These are phyloP conservation scores for Ceriops tagal DNA, from an alignment of 345 rosid species.

Conservation along the genomic window DNA sequence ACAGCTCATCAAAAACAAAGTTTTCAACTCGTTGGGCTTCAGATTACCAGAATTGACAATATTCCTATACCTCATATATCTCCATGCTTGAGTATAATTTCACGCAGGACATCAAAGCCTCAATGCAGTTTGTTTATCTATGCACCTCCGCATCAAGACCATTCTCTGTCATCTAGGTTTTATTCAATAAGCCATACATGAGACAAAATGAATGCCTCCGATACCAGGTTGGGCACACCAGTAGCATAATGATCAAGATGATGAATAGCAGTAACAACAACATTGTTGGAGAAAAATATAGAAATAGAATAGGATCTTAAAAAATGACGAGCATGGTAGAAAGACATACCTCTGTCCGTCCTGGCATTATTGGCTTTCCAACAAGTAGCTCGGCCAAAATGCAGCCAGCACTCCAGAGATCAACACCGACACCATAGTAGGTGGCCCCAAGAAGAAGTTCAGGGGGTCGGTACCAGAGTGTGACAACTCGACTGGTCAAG, in stretches of 20 bases:
- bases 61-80: too few species aligned
- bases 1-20: too few species aligned
- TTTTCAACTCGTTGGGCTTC: too few species aligned
- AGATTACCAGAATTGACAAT: too few species aligned
- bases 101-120: neutral
- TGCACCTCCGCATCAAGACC: neutral
- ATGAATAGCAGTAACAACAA: neutral
- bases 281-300: constrained; percentile 6
- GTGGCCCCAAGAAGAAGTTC: constrained; percentile 95
- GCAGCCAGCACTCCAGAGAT: constrained; percentile 98
- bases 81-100: neutral
- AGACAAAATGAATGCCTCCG: constrained; percentile 1
- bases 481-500: constrained; percentile 89
- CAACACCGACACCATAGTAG: constrained; percentile 64
- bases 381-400: constrained; percentile 83
- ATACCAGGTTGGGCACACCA: neutral
- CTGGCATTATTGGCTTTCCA: constrained; percentile 93
- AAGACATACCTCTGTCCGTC: constrained; percentile 76
- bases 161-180: neutral
- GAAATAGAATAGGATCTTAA: neutral
- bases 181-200: constrained; percentile 7
- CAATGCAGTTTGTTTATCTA: neutral
- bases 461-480: constrained; percentile 93
- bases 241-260: too few species aligned
- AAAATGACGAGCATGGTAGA: constrained; percentile 1